Base-by-base conservation (phyloP, 805 yeast species). In the Starmerella sirachaensis region DNA sequence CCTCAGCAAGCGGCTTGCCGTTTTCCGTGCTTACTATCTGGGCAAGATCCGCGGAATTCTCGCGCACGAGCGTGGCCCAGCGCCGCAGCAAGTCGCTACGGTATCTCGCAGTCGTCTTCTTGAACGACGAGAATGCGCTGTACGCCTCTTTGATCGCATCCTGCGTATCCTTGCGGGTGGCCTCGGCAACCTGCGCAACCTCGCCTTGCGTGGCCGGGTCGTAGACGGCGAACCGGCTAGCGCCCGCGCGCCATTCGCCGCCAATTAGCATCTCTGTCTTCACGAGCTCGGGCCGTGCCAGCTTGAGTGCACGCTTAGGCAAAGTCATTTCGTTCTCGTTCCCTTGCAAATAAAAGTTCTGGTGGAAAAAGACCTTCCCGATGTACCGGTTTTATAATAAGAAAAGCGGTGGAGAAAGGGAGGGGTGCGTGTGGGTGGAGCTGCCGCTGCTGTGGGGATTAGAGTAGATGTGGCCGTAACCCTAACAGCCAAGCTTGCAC, bases 131-230 rank as follows among this genome's bases (percentile, higher is more conserved):
- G 58, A 78, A 80, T 0, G 85, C 73, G 1, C 37, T 48, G 28
- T 59, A 45, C 2, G 88, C 82, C 16, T 63, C 62, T 12, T 60
- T 61, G 41, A 81, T 71, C 2, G 91, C 82, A 18, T 53, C 53
- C 29, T 61, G 56, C 29, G 64, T 71, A 37, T 64, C 69, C 32
- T 72, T 78, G 4, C 63, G 54, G 9, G 68, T 58, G 48, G 68
- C 60, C 23, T 78, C 74, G 8, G 80, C 70, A 2, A 79, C 78
- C 3, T 63, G 59, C 5, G 74, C 69, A 18, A 76, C 49, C 12
- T 63, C 60, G 14, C 66, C 66, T 17, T 63, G 66, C 18, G 69
- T 66, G 0, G 93, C 93, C 4, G 96, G 96, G 56, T 88, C 83
- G 11, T 59, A 57, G 13, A 86, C 93, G 3, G 65, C 60, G 56